Evolutionary conservation across 2,329 filamentous ascomycete species (phyloP), one percentile per base, ranked within the genome.

Genomic region (Ascochyta fabae): DNA sequence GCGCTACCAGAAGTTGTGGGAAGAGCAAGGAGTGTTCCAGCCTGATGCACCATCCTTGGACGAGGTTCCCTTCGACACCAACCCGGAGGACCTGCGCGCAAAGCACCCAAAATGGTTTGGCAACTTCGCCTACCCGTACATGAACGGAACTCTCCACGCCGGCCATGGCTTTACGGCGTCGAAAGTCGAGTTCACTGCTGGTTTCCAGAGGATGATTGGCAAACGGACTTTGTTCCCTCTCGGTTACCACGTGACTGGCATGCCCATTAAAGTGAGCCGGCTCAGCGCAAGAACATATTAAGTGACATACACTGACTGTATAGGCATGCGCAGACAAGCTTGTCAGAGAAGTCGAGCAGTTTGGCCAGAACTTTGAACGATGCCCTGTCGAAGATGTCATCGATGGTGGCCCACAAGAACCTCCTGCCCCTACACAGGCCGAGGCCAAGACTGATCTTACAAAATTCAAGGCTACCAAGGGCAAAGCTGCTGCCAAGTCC

Each of bases 201-300:
- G 94, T 39, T 93, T 92, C 72, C 88, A 90, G 42, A 85, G 94
- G 52, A 96, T 98, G 91, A 86, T 92, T 75, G 95, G 95, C 71
- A 94, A 94, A 81, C 84, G 89, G 48, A 84, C 88, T 53, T 82
- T 98, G 48, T 97, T 95, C 75, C 95, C 95, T 53, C 88, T 95
- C 71, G 95, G 94, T 29, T 99, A 92, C 81, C 95, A 99, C 82
- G 92, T 90, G 79, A 98, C 94, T 0, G 95, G 95, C 68, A 96
- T 99, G 89, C 70, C 73, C 8, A 99, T 99, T 82, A 97, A 97
- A 79, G 58, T 60, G 42, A 54, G 50, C 43, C 10, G 33, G 6
- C 8, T 16, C 35, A n/a, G 15, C 7, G 5, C 19, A 13, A 10
- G 19, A 12, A 9, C 10, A 33, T 15, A 1, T 31, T 35, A 23